These are phyloP conservation scores for Colletotrichum sp. DNA, from an alignment of 2,329 filamentous ascomycete genomes.

Conservation along the genomic window DNA sequence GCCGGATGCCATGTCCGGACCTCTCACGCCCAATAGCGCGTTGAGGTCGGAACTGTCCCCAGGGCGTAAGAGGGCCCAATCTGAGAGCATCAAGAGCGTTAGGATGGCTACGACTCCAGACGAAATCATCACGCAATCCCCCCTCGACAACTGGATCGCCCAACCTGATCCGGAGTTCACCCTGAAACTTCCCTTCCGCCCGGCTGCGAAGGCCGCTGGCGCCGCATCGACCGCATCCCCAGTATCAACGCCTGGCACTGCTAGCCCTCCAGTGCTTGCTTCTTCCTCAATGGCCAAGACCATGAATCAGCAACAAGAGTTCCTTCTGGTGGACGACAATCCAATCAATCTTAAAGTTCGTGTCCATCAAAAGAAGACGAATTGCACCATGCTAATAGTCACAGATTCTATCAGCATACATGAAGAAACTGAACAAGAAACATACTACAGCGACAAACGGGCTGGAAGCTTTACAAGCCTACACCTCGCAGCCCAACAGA, in stretches of 20 bases:
- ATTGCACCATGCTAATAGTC: not conserved
- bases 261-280: not conserved
- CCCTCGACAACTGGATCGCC: not conserved
- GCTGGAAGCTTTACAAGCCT: conserved; percentile 41
- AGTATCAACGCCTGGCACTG: not conserved
- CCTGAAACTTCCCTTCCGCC: conserved; percentile 13
- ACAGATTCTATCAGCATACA: conserved; percentile 38
- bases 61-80: conserved; percentile 3
- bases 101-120: not conserved
- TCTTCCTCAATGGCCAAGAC: not conserved
- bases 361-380: not conserved
- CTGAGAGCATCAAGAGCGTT: conserved; percentile 3
- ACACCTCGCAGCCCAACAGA: not conserved
- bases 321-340: conserved; percentile 40
- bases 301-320: conserved; percentile 1
- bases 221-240: not conserved
- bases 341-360: conserved; percentile 34
- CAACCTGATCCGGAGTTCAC: conserved; percentile 1
- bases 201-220: not conserved
- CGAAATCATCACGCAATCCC: not conserved
- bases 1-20: not conserved
- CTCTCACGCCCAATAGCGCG: not conserved
- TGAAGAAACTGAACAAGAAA: conserved; percentile 38
- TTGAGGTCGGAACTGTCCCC: not conserved
- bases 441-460: conserved; percentile 46